Evolutionary conservation across 2,329 filamentous ascomycete genomes (phyloP).

Genomic region (Colletotrichum karsti): DNA sequence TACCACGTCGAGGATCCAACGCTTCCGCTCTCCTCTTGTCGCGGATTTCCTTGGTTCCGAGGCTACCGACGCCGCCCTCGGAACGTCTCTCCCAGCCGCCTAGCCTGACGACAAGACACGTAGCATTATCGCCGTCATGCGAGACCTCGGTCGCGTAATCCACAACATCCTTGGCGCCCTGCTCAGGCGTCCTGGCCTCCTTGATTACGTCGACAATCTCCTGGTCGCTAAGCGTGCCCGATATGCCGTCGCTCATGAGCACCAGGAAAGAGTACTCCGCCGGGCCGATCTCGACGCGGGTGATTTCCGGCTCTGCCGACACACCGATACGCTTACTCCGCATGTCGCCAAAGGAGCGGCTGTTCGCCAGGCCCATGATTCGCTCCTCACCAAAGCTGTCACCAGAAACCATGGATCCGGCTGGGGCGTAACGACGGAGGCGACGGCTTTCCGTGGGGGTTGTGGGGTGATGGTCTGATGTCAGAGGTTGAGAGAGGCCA

Average conservation of each 20-base stretch:
- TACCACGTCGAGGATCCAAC: conserved; percentile 78
- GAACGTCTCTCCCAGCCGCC: conserved; percentile 76
- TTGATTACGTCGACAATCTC: conserved; percentile 97
- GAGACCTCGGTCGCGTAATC: conserved; percentile 89
- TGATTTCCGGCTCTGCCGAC: conserved; percentile 90
- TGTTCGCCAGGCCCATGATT: conserved; percentile 92
- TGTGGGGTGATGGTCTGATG: conserved; percentile 92
- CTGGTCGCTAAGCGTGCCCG: conserved; percentile 86
- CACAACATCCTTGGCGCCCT: conserved; percentile 82
- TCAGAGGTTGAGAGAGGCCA: conserved; percentile 81
- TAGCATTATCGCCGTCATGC: conserved; percentile 72
- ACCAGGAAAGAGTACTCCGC: conserved; percentile 92
- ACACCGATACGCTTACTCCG: conserved; percentile 91
- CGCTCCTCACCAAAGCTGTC: conserved; percentile 98
- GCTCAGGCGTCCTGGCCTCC: conserved; percentile 89
- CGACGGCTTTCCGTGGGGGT: conserved; percentile 84
- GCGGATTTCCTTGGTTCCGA: conserved; percentile 91
- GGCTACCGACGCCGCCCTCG: conserved; percentile 87
- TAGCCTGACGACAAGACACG: conserved; percentile 72
- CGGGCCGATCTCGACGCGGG: conserved; percentile 78
- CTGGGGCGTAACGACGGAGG: conserved; percentile 81
- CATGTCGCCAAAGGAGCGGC: conserved; percentile 93
- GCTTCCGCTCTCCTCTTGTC: conserved; percentile 86
- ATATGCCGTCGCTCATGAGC: conserved; percentile 88
- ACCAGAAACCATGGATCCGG: conserved; percentile 79